phyloP scores from a whole-genome alignment of 345 rosid genomes.

The Rhodamnia argentea region DNA sequence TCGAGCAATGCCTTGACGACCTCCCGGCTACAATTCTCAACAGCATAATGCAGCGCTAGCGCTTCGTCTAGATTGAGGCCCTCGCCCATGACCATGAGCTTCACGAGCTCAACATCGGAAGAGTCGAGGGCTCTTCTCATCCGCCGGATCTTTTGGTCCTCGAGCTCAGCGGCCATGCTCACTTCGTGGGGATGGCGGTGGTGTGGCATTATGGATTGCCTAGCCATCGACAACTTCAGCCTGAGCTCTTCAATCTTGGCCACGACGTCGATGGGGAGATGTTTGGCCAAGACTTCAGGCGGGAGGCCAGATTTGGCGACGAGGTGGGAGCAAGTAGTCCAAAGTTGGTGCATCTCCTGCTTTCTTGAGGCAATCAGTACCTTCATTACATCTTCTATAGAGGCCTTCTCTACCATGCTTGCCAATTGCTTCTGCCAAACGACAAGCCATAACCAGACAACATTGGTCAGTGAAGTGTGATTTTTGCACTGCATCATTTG shows the following conservation, averaged over 20 bases:
- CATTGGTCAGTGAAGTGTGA: not conserved
- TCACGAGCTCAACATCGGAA: constrained; percentile 75
- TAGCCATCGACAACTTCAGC: constrained; percentile 23
- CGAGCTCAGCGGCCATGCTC: constrained; percentile 55
- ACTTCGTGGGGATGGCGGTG: constrained; percentile 18
- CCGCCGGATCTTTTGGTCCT: constrained; percentile 85
- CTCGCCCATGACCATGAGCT: constrained; percentile 56
- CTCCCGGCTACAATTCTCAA: constrained; percentile 42
- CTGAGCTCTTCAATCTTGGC: constrained; percentile 44
- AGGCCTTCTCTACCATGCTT: constrained; percentile 90
- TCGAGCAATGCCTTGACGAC: constrained; percentile 49
- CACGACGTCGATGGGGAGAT: constrained; percentile 39
- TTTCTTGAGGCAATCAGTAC: constrained; percentile 92
- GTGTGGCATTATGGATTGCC: constrained; percentile 8
- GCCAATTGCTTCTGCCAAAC: constrained; percentile 80
- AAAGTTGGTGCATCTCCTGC: constrained; percentile 95
- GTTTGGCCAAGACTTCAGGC: constrained; percentile 33
- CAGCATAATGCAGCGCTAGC: constrained; percentile 38
- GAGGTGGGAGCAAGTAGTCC: constrained; percentile 96
- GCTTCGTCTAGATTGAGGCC: constrained; percentile 43
- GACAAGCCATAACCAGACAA: not conserved
- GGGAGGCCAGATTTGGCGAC: constrained; percentile 77
- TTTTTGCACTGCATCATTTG: not conserved
- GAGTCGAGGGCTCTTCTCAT: constrained; percentile 95
- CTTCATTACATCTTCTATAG: constrained; percentile 97